Percentiles rank a stretch among this genome's conserved stretches.
These are phyloP conservation scores for Colletotrichum liaoningense DNA, from an alignment of 2,329 filamentous ascomycete genomes.

Conservation along the genomic window DNA sequence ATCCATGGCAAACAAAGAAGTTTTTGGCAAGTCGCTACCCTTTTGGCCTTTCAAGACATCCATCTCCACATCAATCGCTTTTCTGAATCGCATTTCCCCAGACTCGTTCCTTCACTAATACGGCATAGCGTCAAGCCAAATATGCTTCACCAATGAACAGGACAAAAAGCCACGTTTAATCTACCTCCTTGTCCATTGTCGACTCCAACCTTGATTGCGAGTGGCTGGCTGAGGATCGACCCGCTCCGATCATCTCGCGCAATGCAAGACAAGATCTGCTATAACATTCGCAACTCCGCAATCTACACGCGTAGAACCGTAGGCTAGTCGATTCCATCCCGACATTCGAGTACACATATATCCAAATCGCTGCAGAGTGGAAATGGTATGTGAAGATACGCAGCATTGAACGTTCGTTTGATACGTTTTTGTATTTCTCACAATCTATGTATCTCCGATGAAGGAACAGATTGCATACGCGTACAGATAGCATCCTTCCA, in stretches of 20 bases:
- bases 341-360: not conserved
- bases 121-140: not conserved
- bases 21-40: not conserved
- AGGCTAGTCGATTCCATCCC: not conserved
- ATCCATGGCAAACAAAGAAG: not conserved
- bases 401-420: not conserved
- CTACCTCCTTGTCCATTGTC: not conserved
- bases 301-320: not conserved
- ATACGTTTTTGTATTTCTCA: constrained; percentile 27
- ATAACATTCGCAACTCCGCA: not conserved
- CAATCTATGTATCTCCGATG: not conserved
- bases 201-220: not conserved
- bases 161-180: not conserved
- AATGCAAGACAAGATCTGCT: not conserved
- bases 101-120: not conserved
- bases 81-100: not conserved
- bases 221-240: not conserved
- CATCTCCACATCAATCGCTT: not conserved
- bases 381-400: not conserved
- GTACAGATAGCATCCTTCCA: constrained; percentile 7
- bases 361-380: not conserved
- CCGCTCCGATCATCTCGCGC: no score
- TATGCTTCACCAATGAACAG: not conserved
- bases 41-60: not conserved
- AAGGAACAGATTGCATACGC: not conserved